Evolutionary conservation across 2,329 filamentous ascomycete genomes (phyloP).

Genomic region (Meredithiella fracta): DNA sequence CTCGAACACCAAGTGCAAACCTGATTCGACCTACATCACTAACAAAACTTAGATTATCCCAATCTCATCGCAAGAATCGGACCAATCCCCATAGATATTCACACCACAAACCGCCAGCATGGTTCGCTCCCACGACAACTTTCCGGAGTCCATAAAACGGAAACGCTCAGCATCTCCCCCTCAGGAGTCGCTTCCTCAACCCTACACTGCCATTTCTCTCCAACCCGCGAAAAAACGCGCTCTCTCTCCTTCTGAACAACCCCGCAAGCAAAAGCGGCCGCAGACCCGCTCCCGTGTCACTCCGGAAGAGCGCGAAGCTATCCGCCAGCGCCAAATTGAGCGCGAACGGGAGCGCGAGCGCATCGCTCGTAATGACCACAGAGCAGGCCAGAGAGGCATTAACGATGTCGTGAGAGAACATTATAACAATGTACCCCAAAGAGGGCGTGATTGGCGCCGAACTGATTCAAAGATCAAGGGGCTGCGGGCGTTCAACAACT

Average conservation of each 20-base stretch:
- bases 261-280: slow-evolving; percentile 53
- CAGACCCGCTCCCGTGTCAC: slow-evolving; percentile 51
- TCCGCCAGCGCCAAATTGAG: slow-evolving; percentile 45
- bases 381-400: slow-evolving; percentile 34
- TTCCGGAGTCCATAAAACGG: slow-evolving; percentile 18
- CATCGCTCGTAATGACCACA: slow-evolving; percentile 22
- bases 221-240: slow-evolving; percentile 43
- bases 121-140: not conserved
- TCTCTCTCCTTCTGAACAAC: slow-evolving; percentile 36
- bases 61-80: not conserved
- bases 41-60: not conserved
- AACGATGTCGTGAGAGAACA: slow-evolving; percentile 82
- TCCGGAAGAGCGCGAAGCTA: slow-evolving; percentile 49
- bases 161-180: slow-evolving; percentile 24
- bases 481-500: slow-evolving; percentile 89
- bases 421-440: slow-evolving; percentile 90
- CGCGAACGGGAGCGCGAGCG: slow-evolving; percentile 26
- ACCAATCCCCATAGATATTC: not conserved
- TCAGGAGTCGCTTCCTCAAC: slow-evolving; percentile 35
- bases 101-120: not conserved
- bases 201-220: slow-evolving; percentile 42
- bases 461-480: slow-evolving; percentile 93
- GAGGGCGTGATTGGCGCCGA: slow-evolving; percentile 84
- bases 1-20: too few species aligned
- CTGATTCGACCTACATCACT: too few species aligned